A percentile compares a stretch with the other conserved stretches of the same genome.
These are phyloP conservation scores for Trichothecium sympodiale DNA, from an alignment of 2,329 filamentous ascomycete genomes.

Conservation along the genomic window DNA sequence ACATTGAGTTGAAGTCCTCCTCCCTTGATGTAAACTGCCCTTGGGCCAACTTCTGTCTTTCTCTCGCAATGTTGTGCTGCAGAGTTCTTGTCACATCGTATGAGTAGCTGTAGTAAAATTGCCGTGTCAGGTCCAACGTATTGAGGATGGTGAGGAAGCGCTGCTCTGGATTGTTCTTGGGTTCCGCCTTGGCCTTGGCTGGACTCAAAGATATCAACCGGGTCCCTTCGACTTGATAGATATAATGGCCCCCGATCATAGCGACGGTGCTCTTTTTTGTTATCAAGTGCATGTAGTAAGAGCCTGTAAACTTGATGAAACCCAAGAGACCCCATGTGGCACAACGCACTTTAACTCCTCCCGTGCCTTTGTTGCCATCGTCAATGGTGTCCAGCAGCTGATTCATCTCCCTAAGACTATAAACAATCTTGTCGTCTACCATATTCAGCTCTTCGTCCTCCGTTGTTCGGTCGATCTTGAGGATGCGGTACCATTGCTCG, in stretches of 20 bases:
- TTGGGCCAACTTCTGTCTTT: conserved; percentile 59
- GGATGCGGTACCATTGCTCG: conserved; percentile 76
- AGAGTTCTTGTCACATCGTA: conserved; percentile 91
- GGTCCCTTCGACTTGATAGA: conserved; percentile 91
- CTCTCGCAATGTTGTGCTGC: conserved; percentile 80
- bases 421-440: conserved; percentile 89
- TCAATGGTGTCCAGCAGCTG: conserved; percentile 90
- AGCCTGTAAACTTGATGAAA: conserved; percentile 90
- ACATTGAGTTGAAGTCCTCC: conserved; percentile 81
- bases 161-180: conserved; percentile 73
- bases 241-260: conserved; percentile 89
- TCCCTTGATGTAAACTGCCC: conserved; percentile 44
- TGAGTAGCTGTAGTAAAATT: conserved; percentile 97
- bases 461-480: conserved; percentile 88
- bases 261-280: conserved; percentile 94
- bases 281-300: conserved; percentile 94
- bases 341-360: conserved; percentile 80
- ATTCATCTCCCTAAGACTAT: conserved; percentile 85
- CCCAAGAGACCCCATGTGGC: conserved; percentile 89
- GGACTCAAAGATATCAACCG: conserved; percentile 82
- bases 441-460: conserved; percentile 68
- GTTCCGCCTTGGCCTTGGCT: conserved; percentile 64
- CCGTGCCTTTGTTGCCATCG: conserved; percentile 83
- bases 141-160: conserved; percentile 82
- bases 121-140: conserved; percentile 79